These are phyloP conservation scores for Cymodocea nodosa DNA, from an alignment of 116 monocot species.

Conservation along the genomic window DNA sequence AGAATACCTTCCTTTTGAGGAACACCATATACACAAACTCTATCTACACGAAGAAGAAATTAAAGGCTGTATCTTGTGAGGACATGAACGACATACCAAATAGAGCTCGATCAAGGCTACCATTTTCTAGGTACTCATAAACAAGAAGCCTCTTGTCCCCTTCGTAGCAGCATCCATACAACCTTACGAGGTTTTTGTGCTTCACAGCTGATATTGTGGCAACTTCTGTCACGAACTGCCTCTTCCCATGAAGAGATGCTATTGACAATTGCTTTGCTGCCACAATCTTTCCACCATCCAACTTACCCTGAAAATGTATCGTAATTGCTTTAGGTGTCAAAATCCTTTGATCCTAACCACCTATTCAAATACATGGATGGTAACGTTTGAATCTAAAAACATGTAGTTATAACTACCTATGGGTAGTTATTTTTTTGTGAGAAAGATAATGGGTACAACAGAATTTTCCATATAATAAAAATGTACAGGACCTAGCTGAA, in stretches of 20 bases:
- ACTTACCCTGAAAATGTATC: conserved; percentile 34
- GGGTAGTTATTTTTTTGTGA: too few relatives aligned
- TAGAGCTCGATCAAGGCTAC: conserved; percentile 70
- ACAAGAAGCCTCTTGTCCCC: conserved; percentile 53
- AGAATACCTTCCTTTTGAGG: too few relatives aligned
- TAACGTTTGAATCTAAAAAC: too few relatives aligned
- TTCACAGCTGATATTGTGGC: conserved; percentile 75
- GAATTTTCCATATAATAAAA: too few relatives aligned
- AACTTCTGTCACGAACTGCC: conserved; percentile 66
- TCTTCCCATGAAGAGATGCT: conserved; percentile 55
- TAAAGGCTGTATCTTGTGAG: background rate
- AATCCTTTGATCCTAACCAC: too few relatives aligned
- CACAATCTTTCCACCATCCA: conserved; percentile 53
- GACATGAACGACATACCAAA: conserved; percentile 30
- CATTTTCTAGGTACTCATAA: conserved; percentile 71
- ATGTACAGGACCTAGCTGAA: too few relatives aligned
- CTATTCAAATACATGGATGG: too few relatives aligned
- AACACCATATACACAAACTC: too few relatives aligned
- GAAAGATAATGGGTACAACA: too few relatives aligned
- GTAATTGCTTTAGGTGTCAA: too few relatives aligned
- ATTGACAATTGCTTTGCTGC: conserved; percentile 73
- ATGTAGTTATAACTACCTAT: too few relatives aligned
- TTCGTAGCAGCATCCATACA: conserved; percentile 77
- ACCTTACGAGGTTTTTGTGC: conserved; percentile 66
- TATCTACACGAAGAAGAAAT: too few relatives aligned